These are phyloP conservation scores for Beauveria bassiana DNA, from an alignment of 2,329 filamentous ascomycete genomes.

Conservation along the genomic window DNA sequence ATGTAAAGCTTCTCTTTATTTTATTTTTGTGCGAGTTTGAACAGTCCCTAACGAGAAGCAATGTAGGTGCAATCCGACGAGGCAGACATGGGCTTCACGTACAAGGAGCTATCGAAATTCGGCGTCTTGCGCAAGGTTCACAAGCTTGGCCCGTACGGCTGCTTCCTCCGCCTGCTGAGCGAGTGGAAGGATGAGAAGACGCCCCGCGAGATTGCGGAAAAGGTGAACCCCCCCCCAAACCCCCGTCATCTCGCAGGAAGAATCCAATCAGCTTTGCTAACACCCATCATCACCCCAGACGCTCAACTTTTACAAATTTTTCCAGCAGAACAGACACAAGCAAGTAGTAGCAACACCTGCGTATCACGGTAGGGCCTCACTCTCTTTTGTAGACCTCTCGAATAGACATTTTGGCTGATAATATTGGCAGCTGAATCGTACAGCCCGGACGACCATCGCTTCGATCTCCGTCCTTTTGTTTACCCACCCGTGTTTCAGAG, in stretches of 20 bases:
- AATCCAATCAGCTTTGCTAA: too few relatives aligned
- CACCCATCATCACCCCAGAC: background rate
- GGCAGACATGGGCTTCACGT: constrained; percentile 37
- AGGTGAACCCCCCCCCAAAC: constrained; percentile 20
- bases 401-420: background rate
- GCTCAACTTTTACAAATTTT: background rate
- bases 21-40: background rate
- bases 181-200: constrained; percentile 28
- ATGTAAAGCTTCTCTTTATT: constrained; percentile 11
- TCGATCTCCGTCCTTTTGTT: constrained; percentile 33
- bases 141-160: constrained; percentile 33
- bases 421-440: constrained; percentile 14
- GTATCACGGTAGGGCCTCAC: constrained; percentile 32
- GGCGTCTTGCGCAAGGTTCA: constrained; percentile 32
- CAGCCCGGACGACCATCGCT: constrained; percentile 32
- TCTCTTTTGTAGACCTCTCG: background rate
- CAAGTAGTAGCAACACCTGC: constrained; percentile 50
- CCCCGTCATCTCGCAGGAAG: too few relatives aligned
- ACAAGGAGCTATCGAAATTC: constrained; percentile 32
- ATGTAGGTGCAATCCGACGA: constrained; percentile 29
- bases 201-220: constrained; percentile 32
- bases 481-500: constrained; percentile 29
- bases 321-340: constrained; percentile 56
- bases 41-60: background rate
- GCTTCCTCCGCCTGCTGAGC: constrained; percentile 30